Percentiles rank a stretch among this genome's conserved stretches.
Evolutionary conservation across 2,329 filamentous ascomycete species (phyloP).

Genomic region (Trichoderma atrobrunneum): DNA sequence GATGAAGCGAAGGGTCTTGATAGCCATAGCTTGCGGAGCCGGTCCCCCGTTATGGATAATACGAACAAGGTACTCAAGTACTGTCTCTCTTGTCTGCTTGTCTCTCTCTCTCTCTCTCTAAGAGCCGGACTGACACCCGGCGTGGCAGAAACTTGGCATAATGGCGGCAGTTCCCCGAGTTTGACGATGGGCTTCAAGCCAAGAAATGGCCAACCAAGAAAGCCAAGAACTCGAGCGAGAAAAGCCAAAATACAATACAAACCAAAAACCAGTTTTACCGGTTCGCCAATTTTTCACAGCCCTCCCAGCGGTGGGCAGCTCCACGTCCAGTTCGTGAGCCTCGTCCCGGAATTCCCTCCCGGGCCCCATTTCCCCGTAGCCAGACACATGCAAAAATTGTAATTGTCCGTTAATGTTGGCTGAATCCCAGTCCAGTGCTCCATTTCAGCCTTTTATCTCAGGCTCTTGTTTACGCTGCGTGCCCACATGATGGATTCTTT

Average conservation of each 20-base stretch:
- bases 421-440: background rate
- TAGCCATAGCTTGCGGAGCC: background rate
- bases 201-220: background rate
- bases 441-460: background rate
- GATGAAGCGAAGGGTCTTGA: background rate
- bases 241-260: background rate
- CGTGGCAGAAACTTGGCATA: background rate
- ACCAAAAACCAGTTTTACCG: background rate
- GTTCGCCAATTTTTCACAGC: background rate
- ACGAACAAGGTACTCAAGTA: background rate
- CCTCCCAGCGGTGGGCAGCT: background rate
- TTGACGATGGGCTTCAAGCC: background rate
- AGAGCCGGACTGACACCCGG: background rate
- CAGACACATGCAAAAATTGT: background rate
- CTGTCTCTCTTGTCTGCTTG: background rate
- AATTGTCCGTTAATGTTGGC: background rate
- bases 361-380: background rate
- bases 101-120: background rate
- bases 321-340: background rate
- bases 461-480: background rate
- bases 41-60: background rate
- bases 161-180: background rate
- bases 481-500: background rate
- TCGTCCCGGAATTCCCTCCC: background rate
- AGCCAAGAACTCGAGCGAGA: background rate